Percentiles rank a stretch among this genome's conserved stretches.
Evolutionary conservation across 2,329 filamentous ascomycete species (phyloP).

Genomic region (Blastomyces parvus): DNA sequence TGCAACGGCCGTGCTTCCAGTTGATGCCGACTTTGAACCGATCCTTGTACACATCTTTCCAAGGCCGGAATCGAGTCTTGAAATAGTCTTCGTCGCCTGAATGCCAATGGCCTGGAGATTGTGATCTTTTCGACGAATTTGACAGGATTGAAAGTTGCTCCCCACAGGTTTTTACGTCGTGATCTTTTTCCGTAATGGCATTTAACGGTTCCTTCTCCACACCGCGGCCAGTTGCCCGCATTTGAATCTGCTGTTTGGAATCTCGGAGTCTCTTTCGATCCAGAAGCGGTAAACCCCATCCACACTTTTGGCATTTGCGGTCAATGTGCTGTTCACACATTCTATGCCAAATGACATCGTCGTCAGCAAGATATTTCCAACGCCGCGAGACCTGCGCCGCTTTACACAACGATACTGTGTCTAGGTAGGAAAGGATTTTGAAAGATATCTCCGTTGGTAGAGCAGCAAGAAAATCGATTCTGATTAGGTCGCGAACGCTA

Average conservation of each 20-base stretch:
- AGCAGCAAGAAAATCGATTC: constrained; percentile 90
- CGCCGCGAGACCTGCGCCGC: constrained; percentile 84
- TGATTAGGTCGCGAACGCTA: constrained; percentile 85
- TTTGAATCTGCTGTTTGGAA: constrained; percentile 74
- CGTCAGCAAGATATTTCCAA: constrained; percentile 86
- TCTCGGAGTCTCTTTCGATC: constrained; percentile 81
- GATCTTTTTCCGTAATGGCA: constrained; percentile 1
- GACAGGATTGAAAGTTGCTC: background rate
- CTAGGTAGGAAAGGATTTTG: constrained; percentile 85
- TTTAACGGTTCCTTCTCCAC: background rate
- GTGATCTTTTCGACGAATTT: background rate
- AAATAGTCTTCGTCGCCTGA: constrained; percentile 39
- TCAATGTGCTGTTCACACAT: constrained; percentile 98
- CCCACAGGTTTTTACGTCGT: background rate
- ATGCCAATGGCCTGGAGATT: constrained; percentile 19
- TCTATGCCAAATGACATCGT: constrained; percentile 93
- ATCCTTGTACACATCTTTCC: constrained; percentile 97
- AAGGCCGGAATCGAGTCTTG: constrained; percentile 53
- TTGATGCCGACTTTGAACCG: constrained; percentile 92
- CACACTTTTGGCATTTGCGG: constrained; percentile 86
- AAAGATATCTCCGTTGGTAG: constrained; percentile 84
- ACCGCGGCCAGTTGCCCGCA: constrained; percentile 34
- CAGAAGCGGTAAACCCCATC: constrained; percentile 83
- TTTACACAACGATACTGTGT: constrained; percentile 90
- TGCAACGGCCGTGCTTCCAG: constrained; percentile 91